phyloP scores from a whole-genome alignment of 495 filamentous ascomycete species.

The Neurospora discreta region DNA sequence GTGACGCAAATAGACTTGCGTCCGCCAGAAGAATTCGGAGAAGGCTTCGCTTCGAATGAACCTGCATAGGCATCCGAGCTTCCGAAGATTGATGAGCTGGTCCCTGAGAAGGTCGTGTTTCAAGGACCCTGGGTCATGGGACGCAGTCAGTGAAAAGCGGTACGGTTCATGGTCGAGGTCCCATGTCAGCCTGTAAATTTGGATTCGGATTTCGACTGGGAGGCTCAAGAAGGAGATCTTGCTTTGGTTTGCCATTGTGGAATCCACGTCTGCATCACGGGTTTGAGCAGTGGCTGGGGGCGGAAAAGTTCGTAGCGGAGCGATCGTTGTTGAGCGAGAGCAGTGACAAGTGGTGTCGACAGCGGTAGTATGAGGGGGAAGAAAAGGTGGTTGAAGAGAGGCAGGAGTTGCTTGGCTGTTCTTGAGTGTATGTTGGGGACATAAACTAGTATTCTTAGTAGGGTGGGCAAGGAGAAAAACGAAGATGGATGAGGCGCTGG shows the following conservation, averaged over 20 bases:
- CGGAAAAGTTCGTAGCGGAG: neutral
- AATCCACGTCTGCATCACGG: neutral
- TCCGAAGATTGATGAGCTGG: neutral
- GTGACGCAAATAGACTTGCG: neutral
- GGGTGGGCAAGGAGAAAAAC: neutral
- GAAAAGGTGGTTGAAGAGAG: neutral
- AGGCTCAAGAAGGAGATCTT: neutral
- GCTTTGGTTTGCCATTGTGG: neutral
- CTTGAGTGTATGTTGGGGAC: neutral
- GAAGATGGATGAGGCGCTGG: neutral
- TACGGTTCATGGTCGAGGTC: neutral
- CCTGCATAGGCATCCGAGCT: neutral
- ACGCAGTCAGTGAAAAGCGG: neutral
- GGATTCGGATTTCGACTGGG: neutral
- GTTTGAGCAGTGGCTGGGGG: neutral
- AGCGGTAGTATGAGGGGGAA: neutral
- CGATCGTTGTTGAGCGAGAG: neutral
- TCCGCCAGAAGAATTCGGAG: neutral
- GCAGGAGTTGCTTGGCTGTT: neutral
- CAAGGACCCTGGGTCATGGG: neutral
- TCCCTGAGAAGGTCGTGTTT: neutral
- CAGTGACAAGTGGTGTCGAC: neutral
- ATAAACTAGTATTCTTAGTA: neutral
- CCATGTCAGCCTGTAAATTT: neutral
- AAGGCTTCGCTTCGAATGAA: neutral